phyloP scores from a whole-genome alignment of 768 basidiomycete genomes.

The Phaeolepiota aurea region DNA sequence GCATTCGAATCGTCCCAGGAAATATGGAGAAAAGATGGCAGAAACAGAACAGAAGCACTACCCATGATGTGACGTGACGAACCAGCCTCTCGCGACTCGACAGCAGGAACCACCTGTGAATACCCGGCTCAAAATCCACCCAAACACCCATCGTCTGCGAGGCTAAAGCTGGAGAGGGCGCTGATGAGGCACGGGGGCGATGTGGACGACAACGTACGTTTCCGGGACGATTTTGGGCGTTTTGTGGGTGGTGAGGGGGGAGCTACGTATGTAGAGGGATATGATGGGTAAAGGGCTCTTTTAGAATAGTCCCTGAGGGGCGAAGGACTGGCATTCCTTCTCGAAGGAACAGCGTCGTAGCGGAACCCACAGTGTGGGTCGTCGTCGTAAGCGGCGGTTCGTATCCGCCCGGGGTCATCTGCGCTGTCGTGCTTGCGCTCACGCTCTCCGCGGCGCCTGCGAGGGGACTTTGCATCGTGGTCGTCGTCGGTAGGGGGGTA shows the following conservation, averaged over 20 bases:
- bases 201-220: background rate
- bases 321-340: background rate
- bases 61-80: too few relatives aligned
- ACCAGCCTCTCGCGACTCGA: too few relatives aligned
- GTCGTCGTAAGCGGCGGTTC: conserved; percentile 8
- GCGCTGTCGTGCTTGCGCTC: conserved; percentile 27
- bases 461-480: conserved; percentile 9
- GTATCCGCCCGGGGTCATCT: conserved; percentile 31
- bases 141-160: conserved; percentile 30
- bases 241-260: background rate
- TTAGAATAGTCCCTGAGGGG: too few relatives aligned
- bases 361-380: conserved; percentile 5
- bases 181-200: background rate
- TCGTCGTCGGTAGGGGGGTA: conserved; percentile 15
- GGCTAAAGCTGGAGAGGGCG: conserved; percentile 15
- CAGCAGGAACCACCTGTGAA: too few relatives aligned
- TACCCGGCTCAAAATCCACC: conserved; percentile 27
- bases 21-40: too few relatives aligned
- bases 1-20: background rate
- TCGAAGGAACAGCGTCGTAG: background rate
- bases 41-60: background rate
- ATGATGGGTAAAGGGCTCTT: too few relatives aligned
- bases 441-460: conserved; percentile 14
- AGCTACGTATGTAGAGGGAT: background rate
- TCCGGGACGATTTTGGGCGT: background rate